Conservation (phyloP, 2,329 filamentous ascomycete species). For the Colletotrichum camelliae region DNA sequence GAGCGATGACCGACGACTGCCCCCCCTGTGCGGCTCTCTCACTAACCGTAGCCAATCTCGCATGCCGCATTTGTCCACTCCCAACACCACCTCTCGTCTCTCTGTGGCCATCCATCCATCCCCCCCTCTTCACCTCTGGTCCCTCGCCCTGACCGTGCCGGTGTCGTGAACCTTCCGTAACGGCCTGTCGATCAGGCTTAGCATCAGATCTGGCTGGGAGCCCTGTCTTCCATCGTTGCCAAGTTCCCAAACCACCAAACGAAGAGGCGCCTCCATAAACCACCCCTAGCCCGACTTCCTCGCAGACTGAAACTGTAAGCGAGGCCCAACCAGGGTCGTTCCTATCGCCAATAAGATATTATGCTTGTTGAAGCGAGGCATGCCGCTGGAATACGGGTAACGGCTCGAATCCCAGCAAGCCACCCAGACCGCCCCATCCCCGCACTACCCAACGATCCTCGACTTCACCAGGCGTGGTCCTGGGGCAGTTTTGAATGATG, state of each 20-base stretch:
- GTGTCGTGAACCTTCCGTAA: constrained; percentile 16
- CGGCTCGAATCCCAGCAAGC: not conserved
- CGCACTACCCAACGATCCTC: not conserved
- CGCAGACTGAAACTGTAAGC: constrained; percentile 17
- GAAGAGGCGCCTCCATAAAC: not conserved
- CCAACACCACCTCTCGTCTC: not conserved
- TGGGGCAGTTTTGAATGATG: not conserved
- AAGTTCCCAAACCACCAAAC: not conserved
- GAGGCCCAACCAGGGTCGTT: not conserved
- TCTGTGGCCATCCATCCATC: not conserved
- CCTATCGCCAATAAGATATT: constrained; percentile 3
- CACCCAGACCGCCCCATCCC: not conserved
- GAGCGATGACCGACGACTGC: not conserved
- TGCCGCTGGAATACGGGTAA: not conserved
- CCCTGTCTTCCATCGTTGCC: not conserved
- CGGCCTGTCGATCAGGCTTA: constrained; percentile 10
- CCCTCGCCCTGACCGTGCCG: not conserved
- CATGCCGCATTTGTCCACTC: not conserved
- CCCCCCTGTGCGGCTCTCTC: not conserved
- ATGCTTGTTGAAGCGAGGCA: constrained; percentile 1
- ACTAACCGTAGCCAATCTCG: not conserved
- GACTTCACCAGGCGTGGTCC: not conserved
- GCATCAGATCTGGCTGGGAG: constrained; percentile 9
- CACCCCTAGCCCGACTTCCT: not conserved
- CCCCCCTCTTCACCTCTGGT: not conserved